Base-by-base conservation (phyloP, 208 protist species). In the Wallacemonas sp. region DNA sequence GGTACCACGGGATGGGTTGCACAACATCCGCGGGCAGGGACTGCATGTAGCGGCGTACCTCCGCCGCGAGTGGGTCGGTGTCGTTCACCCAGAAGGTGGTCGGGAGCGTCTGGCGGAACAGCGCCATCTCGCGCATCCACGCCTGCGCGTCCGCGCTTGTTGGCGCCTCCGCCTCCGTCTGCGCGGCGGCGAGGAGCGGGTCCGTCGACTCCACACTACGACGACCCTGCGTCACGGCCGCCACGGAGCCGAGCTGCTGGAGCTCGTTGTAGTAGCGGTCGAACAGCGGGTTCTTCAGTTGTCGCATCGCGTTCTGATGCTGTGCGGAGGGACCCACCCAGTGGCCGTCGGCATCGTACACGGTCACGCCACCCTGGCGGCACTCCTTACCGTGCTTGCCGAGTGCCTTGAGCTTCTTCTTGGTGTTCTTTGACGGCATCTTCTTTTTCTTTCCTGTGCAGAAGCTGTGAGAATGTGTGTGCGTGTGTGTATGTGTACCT, bases 71-170 rank as follows among this genome's bases (percentile, higher is more conserved):
- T 0, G 89, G 84, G 54, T 95, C 89, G 1, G 86, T 89, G 68
- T 92, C 86, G 69, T 92, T 91, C 39, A 95, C 74, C 86, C 89
- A 95, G 38, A 92, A 76, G n/a, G 89, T 95, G 8, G 81, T 92
- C 10, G 77, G 80, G 36, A 95, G 81, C 22, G 81, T 79, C 41
- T 75, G 77, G 33, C 86, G 83, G 61, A 95, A 89, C n/a, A 89
- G 63, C 26, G 36, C 54, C 84, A 95, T 82, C 50, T 92, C 84
- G 22, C 50, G 39, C 20, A 61, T 68, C 86, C 89, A 95, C 36
- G 65, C 68, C 33, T 14, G n/a, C 28, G 31, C 33, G 11, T n/a
- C n/a, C n/a, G n/a, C n/a, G n/a, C n/a, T n/a, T n/a, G n/a, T n/a
- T n/a, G n/a, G n/a, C n/a, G n/a, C 52, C 5, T 41, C 46, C 12